Conservation (phyloP, 345 rosid species). For the Rhizophora apiculata region DNA sequence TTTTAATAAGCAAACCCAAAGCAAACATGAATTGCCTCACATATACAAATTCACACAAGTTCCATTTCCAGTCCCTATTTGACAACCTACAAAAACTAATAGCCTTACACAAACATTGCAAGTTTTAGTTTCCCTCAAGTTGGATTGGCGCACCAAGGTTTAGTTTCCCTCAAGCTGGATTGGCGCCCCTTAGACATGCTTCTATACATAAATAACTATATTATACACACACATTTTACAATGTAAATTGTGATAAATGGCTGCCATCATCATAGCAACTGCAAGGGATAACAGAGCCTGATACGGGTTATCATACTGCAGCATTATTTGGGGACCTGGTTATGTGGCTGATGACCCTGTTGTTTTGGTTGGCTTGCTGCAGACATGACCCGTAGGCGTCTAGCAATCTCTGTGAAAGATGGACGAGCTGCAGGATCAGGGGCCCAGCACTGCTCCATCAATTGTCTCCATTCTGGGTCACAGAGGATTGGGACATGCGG, state of each 20-base stretch:
- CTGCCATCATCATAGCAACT: too few species aligned
- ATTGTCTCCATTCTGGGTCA: conserved; percentile 37
- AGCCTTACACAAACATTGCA: not conserved
- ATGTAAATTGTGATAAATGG: too few species aligned
- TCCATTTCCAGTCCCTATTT: not conserved
- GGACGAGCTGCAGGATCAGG: conserved; percentile 41
- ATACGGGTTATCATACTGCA: not conserved
- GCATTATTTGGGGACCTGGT: conserved; percentile 10
- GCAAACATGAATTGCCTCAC: too few species aligned
- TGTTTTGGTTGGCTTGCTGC: conserved; percentile 27
- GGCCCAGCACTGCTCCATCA: conserved; percentile 48
- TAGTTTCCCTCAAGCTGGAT: too few species aligned
- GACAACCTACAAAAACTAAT: conserved; percentile 7
- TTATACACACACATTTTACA: too few species aligned
- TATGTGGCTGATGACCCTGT: conserved; percentile 16
- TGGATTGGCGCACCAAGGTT: too few species aligned
- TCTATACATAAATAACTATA: too few species aligned
- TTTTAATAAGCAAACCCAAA: too few species aligned
- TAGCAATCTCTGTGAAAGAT: conserved; percentile 33
- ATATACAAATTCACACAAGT: too few species aligned
- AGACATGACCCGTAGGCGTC: conserved; percentile 34
- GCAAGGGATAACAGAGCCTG: not conserved
- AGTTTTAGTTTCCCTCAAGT: too few species aligned
- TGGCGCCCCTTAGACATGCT: too few species aligned
- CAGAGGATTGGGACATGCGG: conserved; percentile 41